These are phyloP conservation scores for Magnolia kwangsiensis DNA, from an alignment of 164 flowering plant species.

Conservation along the genomic window DNA sequence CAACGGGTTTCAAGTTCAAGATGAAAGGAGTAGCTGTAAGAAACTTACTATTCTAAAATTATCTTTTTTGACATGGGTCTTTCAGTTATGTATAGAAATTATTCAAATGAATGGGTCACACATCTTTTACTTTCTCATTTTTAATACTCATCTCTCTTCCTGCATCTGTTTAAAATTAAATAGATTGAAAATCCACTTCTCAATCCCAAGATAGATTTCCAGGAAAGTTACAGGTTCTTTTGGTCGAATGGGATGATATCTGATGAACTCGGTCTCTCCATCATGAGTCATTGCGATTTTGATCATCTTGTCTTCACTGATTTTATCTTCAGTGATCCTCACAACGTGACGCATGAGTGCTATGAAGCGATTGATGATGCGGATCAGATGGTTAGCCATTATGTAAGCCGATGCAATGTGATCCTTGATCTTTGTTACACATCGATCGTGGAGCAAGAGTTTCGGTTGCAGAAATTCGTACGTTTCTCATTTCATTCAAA, in stretches of 20 bases:
- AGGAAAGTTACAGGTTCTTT: constrained; percentile 69
- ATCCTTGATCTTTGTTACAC: constrained; percentile 91
- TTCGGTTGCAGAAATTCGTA: constrained; percentile 70
- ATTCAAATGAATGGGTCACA: neutral
- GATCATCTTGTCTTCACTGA: constrained; percentile 46
- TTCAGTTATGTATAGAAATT: neutral
- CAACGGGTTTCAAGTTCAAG: constrained; percentile 71
- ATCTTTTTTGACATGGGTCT: neutral
- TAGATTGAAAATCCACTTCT: constrained; percentile 95
- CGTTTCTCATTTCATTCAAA: neutral
- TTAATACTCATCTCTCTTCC: neutral
- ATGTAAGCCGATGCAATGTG: constrained; percentile 71
- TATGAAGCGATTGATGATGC: constrained; percentile 48
- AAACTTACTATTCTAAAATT: neutral
- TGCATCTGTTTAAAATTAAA: neutral
- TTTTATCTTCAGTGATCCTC: constrained; percentile 33
- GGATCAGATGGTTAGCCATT: constrained; percentile 54
- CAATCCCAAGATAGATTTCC: constrained; percentile 58
- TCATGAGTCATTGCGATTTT: constrained; percentile 74
- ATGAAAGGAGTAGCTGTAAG: constrained; percentile 91
- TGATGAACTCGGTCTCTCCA: constrained; percentile 77
- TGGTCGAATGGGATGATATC: constrained; percentile 99
- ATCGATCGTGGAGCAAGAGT: constrained; percentile 82
- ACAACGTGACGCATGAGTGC: constrained; percentile 55
- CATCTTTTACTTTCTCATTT: neutral